Conservation (phyloP, 176 grass and related monocot species). For the Avena eriantha region DNA sequence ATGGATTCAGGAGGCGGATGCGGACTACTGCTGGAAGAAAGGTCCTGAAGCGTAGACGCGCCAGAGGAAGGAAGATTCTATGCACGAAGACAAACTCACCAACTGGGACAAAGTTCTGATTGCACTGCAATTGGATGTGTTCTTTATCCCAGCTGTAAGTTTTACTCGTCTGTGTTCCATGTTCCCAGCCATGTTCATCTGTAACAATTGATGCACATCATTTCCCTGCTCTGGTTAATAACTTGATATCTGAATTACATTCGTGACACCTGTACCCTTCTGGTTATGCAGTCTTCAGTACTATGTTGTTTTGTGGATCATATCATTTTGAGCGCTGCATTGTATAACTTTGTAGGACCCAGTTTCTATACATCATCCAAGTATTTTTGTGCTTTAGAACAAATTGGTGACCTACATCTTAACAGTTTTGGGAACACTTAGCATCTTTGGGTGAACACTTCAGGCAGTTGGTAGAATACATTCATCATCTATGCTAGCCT, state of each 20-base stretch:
- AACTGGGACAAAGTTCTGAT: conserved; percentile 56
- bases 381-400: conserved; percentile 11
- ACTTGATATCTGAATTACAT: conserved; percentile 27
- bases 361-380: background rate
- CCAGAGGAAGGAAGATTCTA: conserved; percentile 87
- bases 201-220: conserved; percentile 38
- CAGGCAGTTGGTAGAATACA: background rate
- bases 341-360: background rate
- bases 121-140: conserved; percentile 12
- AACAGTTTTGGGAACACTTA: background rate
- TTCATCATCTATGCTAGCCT: background rate
- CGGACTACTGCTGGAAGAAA: conserved; percentile 64
- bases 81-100: conserved; percentile 81
- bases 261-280: conserved; percentile 16
- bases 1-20: conserved; percentile 87
- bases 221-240: conserved; percentile 4
- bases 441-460: background rate
- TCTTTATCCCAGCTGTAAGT: conserved; percentile 39
- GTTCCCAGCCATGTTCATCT: conserved; percentile 18
- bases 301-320: conserved; percentile 9
- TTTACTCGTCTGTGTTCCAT: conserved; percentile 21
- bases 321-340: background rate
- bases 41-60: conserved; percentile 76
- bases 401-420: background rate
- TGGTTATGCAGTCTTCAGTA: background rate